phyloP scores from a whole-genome alignment of 768 basidiomycete species.

The Pulveroboletus ravenelii region DNA sequence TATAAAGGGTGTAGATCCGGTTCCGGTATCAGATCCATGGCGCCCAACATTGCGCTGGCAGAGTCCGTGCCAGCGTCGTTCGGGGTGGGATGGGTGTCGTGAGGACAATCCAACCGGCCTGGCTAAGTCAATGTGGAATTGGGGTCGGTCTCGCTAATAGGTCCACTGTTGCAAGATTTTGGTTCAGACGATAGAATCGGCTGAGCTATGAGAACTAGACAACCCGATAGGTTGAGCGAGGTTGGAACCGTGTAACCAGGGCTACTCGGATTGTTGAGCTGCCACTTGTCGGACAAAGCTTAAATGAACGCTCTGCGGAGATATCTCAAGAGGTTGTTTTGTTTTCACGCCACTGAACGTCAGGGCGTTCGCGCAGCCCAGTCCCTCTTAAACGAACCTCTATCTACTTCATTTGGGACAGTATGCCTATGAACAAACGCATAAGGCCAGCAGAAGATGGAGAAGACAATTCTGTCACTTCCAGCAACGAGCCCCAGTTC shows the following conservation, averaged over 20 bases:
- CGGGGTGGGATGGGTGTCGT: background rate
- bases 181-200: constrained; percentile 15
- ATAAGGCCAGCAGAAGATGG: constrained; percentile 37
- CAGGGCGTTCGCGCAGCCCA: background rate
- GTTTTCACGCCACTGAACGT: background rate
- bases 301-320: background rate
- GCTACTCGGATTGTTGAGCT: background rate
- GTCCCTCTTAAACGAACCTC: background rate
- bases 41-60: constrained; percentile 20
- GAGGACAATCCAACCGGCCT: constrained; percentile 7
- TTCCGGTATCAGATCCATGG: constrained; percentile 61
- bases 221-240: constrained; percentile 2
- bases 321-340: background rate
- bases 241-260: constrained; percentile 2
- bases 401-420: constrained; percentile 6
- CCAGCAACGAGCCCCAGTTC: constrained; percentile 4
- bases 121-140: constrained; percentile 1
- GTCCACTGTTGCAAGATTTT: constrained; percentile 9
- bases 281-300: background rate
- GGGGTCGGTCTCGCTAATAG: constrained; percentile 5
- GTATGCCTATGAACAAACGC: constrained; percentile 54
- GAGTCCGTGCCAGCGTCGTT: constrained; percentile 27
- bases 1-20: constrained; percentile 80
- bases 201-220: constrained; percentile 1
- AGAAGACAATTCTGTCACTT: constrained; percentile 7